Base-by-base conservation (phyloP, 1,284 basidiomycete genomes). In the Ustilago bromivora region DNA sequence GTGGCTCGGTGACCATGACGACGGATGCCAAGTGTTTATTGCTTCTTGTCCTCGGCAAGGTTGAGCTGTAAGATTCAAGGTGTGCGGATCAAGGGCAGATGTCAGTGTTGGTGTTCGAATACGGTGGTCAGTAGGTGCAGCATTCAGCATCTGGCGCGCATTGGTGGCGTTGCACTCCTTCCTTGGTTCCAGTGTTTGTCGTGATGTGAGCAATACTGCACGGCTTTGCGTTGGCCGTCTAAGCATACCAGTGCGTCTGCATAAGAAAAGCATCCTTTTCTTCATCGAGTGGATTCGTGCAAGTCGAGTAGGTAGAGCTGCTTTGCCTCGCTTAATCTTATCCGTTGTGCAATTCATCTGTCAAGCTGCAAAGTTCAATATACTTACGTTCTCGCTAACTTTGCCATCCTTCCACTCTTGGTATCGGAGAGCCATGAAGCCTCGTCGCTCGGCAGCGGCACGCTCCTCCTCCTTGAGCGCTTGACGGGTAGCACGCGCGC, bases 381-480 rank as follows among this genome's bases (percentile, higher is more conserved):
- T 56, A 77, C 84, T 78, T 75, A 85, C 85, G 63, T 85, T 79
- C 15, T 86, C 84, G 66, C 82, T 72, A 38, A 82, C 72, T 76
- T 85, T 84, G 62, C 87, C 87, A 38, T 85, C 76, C 79, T 87
- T 85, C 87, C 87, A 87, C 71, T 85, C 82, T 75, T 87, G 87
- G 81, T 84, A 87, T 66, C 86, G 85, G 62, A 87, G 85, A 34
- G 83, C 84, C 78, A 87, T 81, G 67, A 59, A 83, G 53, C 81
- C 85, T 55, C 87, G 83, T 65, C 85, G 83, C 78, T 87, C 86
- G 41, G 87, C 86, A 67, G 81, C 78, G 58, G 85, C 82, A 47
- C 87, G 83, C 77, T 86, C 75, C 68, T 86, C 84, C 81, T 88
- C 87, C 84, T 88, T 88, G 78, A 88, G 85, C 9, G 80, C 85